These are phyloP conservation scores for Russula ochroleuca DNA, from an alignment of 768 basidiomycete species.

Conservation along the genomic window DNA sequence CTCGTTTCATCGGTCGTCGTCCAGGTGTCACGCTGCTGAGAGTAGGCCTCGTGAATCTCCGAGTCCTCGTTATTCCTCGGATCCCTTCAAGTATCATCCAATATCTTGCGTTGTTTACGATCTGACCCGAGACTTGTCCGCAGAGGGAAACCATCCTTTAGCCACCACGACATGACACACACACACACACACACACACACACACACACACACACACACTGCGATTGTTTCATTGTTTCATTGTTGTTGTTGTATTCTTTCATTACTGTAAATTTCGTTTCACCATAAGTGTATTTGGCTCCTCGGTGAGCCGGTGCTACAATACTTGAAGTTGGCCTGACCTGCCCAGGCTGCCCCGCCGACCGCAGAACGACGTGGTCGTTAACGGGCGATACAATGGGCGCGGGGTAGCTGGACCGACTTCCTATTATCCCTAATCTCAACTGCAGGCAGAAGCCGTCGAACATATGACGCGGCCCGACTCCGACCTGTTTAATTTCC, in stretches of 20 bases:
- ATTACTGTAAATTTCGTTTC: not conserved
- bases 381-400: not conserved
- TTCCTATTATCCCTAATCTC: conserved; percentile 3
- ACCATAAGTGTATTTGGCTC: conserved; percentile 1
- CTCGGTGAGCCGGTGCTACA: not conserved
- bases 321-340: not conserved
- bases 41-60: not conserved
- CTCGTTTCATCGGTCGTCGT: not conserved
- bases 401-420: not conserved
- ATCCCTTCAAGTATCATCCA: not conserved
- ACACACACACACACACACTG: not conserved
- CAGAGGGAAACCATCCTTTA: not conserved
- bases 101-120: not conserved
- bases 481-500: not conserved
- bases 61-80: not conserved
- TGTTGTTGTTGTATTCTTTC: not conserved
- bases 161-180: not conserved
- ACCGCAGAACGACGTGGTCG: conserved; percentile 13
- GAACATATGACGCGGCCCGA: not conserved
- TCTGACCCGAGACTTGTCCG: not conserved
- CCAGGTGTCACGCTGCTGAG: not conserved
- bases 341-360: too few relatives aligned
- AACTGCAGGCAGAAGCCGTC: not conserved
- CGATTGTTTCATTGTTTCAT: not conserved
- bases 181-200: not conserved